phyloP scores from a whole-genome alignment of 805 yeast genomes.

The Yarrowia divulgata region DNA sequence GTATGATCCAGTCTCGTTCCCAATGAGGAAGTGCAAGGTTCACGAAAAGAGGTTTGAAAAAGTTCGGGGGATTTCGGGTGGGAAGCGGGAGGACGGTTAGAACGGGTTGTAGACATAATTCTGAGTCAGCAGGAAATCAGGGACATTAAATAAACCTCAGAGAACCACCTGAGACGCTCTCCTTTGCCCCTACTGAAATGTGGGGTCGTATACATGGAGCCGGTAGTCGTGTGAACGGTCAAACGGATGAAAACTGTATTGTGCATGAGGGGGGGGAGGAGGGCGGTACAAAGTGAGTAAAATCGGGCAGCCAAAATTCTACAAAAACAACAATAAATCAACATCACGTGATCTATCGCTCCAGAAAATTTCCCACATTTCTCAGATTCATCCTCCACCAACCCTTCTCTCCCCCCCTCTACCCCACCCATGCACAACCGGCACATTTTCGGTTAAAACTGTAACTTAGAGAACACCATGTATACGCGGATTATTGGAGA shows the following conservation, averaged over 20 bases:
- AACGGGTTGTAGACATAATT: too few species aligned
- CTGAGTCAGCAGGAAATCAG: too few species aligned
- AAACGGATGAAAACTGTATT: constrained; percentile 13
- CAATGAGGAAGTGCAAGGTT: constrained; percentile 34
- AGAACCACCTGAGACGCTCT: neutral
- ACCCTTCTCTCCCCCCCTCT: neutral
- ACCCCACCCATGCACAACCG: neutral
- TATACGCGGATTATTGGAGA: neutral
- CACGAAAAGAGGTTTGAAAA: constrained; percentile 14
- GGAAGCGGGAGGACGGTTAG: too few species aligned
- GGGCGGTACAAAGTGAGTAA: too few species aligned
- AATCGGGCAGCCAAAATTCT: too few species aligned
- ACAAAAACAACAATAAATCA: too few species aligned
- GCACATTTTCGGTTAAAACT: constrained; percentile 15
- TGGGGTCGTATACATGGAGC: neutral
- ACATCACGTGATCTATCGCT: too few species aligned
- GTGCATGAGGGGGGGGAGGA: neutral
- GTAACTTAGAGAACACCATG: constrained; percentile 5
- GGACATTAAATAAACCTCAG: too few species aligned
- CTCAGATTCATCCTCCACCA: too few species aligned
- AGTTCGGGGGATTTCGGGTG: constrained; percentile 22
- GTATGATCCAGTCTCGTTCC: constrained; percentile 23
- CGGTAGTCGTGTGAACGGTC: constrained; percentile 26
- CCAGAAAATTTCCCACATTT: neutral
- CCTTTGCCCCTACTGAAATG: neutral